phyloP scores from a whole-genome alignment of 257 asterid genomes.

The Leonotis leonurus region DNA sequence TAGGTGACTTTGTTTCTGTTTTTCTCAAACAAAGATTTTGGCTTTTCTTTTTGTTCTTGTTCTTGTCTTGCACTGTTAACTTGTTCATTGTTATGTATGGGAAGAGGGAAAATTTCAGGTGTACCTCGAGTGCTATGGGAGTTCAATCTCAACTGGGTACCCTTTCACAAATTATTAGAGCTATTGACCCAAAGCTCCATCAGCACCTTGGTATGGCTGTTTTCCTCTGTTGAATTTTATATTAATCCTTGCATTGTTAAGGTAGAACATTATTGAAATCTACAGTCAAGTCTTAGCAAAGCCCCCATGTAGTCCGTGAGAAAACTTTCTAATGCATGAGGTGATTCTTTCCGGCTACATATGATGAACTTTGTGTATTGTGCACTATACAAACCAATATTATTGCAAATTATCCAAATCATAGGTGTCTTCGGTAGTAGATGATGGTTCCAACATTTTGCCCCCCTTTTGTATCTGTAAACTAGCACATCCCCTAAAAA shows the following conservation, averaged over 20 bases:
- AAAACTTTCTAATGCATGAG: neutral
- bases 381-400: neutral
- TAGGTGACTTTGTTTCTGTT: neutral
- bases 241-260: neutral
- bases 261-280: neutral
- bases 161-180: slow-evolving; percentile 72
- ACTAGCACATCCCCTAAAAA: neutral
- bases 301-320: neutral
- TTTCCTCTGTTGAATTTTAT: slow-evolving; percentile 19
- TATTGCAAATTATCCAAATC: neutral
- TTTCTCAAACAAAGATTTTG: slow-evolving; percentile 2
- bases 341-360: neutral
- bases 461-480: neutral
- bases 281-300: neutral
- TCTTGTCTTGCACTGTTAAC: slow-evolving; percentile 19
- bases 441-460: slow-evolving; percentile 2
- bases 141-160: slow-evolving; percentile 89
- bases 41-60: neutral
- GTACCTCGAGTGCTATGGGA: slow-evolving; percentile 74
- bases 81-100: slow-evolving; percentile 21
- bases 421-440: neutral
- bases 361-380: neutral
- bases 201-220: slow-evolving; percentile 75
- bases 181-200: slow-evolving; percentile 90
- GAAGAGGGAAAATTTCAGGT: slow-evolving; percentile 84